Evolutionary conservation across 768 basidiomycete genomes (phyloP).

Genomic region (Gloeopeniophorella convolvens): DNA sequence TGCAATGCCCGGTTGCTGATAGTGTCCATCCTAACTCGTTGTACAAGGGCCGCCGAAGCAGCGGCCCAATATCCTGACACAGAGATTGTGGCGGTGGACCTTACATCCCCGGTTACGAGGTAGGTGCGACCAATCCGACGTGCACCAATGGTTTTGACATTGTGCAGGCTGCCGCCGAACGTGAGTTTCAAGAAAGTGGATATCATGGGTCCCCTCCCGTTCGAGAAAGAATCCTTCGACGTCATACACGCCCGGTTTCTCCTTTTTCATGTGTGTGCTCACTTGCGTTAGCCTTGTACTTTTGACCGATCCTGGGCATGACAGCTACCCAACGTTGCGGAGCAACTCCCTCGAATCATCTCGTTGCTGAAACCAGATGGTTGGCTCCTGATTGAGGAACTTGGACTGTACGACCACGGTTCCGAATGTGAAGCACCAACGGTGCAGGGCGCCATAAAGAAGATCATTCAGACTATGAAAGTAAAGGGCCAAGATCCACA

Average conservation of each 20-base stretch:
- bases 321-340: constrained; percentile 20
- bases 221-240: constrained; percentile 22
- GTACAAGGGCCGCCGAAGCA: not conserved
- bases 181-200: constrained; percentile 19
- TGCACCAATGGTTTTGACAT: no score
- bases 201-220: constrained; percentile 23
- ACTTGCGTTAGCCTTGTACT: not conserved
- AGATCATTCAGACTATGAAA: no score
- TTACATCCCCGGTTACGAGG: not conserved
- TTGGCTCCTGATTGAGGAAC: constrained; percentile 24
- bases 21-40: not conserved
- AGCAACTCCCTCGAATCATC: constrained; percentile 20
- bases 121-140: not conserved
- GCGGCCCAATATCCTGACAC: not conserved
- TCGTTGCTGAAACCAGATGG: constrained; percentile 16
- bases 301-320: not conserved
- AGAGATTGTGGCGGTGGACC: not conserved
- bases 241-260: constrained; percentile 24
- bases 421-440: no score
- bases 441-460: no score
- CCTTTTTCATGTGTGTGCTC: constrained; percentile 24
- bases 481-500: no score
- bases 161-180: constrained; percentile 17
- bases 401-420: no score
- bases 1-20: not conserved